phyloP scores from a whole-genome alignment of 192 early-diverging fungal genomes.

The Mortierella claussenii region DNA sequence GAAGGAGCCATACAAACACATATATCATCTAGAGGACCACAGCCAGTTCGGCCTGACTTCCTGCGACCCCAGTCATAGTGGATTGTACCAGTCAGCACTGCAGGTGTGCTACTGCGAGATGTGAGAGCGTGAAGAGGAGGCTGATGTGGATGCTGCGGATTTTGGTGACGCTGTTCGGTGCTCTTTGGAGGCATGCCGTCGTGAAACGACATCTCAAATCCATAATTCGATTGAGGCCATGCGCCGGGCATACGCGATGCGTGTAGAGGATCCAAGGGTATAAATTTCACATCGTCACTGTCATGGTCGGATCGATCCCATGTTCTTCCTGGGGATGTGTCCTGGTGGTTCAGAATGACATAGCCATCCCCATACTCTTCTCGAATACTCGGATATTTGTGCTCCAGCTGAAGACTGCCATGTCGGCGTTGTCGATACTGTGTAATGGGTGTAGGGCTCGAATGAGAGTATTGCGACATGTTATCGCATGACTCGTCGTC shows the following conservation, averaged over 20 bases:
- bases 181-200: too few relatives aligned
- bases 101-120: conserved; percentile 32
- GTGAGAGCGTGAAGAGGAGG: background rate
- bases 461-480: background rate
- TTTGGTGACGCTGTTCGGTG: background rate
- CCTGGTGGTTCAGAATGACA: conserved; percentile 16
- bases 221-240: too few relatives aligned
- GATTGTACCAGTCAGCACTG: conserved; percentile 6
- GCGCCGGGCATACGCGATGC: background rate
- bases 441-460: background rate
- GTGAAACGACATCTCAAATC: too few relatives aligned
- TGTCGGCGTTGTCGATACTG: conserved; percentile 29
- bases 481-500: background rate
- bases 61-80: conserved; percentile 15
- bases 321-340: background rate
- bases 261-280: background rate
- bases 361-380: conserved; percentile 42
- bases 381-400: conserved; percentile 25
- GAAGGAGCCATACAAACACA: too few relatives aligned
- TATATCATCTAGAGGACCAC: conserved; percentile 24
- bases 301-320: background rate
- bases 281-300: background rate
- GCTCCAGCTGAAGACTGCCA: conserved; percentile 38
- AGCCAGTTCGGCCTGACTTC: background rate
- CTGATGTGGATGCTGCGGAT: background rate